Base-by-base conservation (phyloP, 352 stramenopile genomes). In the Aphanomyces invadans region DNA sequence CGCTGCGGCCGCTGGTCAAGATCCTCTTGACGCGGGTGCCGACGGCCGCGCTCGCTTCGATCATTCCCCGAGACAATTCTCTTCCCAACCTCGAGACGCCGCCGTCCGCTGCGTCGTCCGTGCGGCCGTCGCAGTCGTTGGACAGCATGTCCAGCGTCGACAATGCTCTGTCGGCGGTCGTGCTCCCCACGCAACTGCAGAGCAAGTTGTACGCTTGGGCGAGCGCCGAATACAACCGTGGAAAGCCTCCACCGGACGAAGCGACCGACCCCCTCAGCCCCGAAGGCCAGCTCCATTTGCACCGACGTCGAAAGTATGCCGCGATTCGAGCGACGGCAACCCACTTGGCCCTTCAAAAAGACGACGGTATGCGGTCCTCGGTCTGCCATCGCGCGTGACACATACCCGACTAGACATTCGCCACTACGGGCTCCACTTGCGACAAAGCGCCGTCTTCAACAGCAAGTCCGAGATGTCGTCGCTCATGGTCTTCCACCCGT, bases 401-500 rank as follows among this genome's bases (percentile, higher is more conserved):
- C n/a, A n/a, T n/a, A n/a, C n/a, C n/a, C n/a, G 7, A 21, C 11
- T 64, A 71, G 86, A 88, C 55, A 73, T 89, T 0, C 87, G 86
- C 57, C 74, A 74, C 10, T 95, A 92, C 59, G 80, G 78, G 23
- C 76, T 98, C 46, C 93, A 93, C 36, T 74, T 98, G 32, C 80
- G 88, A 19, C 92, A 99, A 70, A 78, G 82, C 15, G 84, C 83
- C 1, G 84, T 99, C 36, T 78, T 96, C 62, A 98, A 98, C 73
- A 90, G 86, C 59, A 89, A 95, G 45, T 80, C 84, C 4, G 90
- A 97, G 48, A 98, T 96, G 79, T 98, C 95, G 23, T 98, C 90
- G 29, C 78, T 98, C 55, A 74, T 99, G 52, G 78, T 95, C 7
- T 99, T 99, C 71, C 97, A 99, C 72, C 90, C 96, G 26, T 99